Base-by-base conservation (phyloP, 192 early-diverging fungal genomes). In the Rhizophagus sp. region DNA sequence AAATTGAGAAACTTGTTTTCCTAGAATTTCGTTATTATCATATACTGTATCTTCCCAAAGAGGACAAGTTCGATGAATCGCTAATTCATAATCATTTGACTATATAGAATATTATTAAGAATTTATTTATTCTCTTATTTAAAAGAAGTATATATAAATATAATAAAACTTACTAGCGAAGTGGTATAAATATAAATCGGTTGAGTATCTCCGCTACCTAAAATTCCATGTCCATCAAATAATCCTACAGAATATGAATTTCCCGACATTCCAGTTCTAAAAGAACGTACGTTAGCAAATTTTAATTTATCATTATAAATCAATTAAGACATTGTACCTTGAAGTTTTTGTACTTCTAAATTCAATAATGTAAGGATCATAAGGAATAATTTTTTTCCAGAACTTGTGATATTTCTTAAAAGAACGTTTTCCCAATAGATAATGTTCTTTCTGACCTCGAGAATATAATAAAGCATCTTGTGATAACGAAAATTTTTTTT, bases 231-330 rank as follows among this genome's bases (percentile, higher is more conserved):
- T 27, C 76, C 76, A 19, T 36, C 39, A 68, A 78, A 52, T 50
- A 78, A 68, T 68, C 76, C 76, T 33, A 78, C 13, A 13, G 76
- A 39, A 47, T 67, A 78, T 30, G 76, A 36, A 67, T 15, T 52
- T 65, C 76, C 76, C 1, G 76, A 78, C 44, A 67, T 64, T 50
- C 76, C 76, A 8, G 76, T 34, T 66, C 76, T 78, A 15, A 57
- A 15, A 19, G 5, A 17, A 52, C 1, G 30, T 57, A 12, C 11
- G 44, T 47, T 47, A 47, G 11, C 4, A 47, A 47, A 47, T 47
- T 47, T 10, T 12, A 47, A 47, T 12, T 47, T 47, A 41, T 8
- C 6, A 8, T 41, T 41, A 5, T 41, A 50, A 50, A 57, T 19
- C 0, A 57, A 57, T 57, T 19, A 15, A 17, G 0, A 57, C 15